These are phyloP conservation scores for Cladosporium phlei DNA, from an alignment of 2,329 filamentous ascomycete species.

Conservation along the genomic window DNA sequence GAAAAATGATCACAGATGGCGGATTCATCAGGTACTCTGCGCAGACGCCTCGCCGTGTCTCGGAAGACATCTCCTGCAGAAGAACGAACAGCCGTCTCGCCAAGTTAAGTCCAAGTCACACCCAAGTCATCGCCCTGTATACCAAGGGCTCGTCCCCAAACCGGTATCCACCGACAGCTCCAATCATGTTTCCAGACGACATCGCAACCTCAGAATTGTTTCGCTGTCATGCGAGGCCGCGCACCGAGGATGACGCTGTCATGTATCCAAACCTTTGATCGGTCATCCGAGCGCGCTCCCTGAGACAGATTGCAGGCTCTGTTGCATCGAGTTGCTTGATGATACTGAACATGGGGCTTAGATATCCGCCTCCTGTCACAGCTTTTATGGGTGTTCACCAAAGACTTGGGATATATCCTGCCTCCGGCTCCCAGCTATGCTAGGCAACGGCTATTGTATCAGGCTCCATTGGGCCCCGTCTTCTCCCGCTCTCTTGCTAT, in stretches of 20 bases:
- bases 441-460: slow-evolving; percentile 7
- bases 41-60: not conserved
- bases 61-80: not conserved
- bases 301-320: not conserved
- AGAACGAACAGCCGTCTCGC: not conserved
- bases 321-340: not conserved
- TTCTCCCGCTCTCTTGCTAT: not conserved
- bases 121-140: slow-evolving; percentile 6
- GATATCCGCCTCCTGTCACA: not conserved
- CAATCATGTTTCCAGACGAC: not conserved
- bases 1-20: not conserved
- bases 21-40: not conserved
- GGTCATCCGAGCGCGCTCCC: not conserved
- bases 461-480: not conserved
- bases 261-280: not conserved
- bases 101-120: slow-evolving; percentile 3
- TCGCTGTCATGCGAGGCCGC: not conserved
- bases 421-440: not conserved
- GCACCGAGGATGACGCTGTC: not conserved
- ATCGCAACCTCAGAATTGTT: not conserved
- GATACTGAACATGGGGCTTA: not conserved
- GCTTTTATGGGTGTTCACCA: not conserved
- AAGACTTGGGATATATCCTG: not conserved
- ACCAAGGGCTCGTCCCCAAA: not conserved
- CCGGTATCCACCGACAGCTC: not conserved